Evolutionary conservation across 169 alveolate species (phyloP), one percentile per base, ranked within the genome.

Genomic region (Babesia divergens): DNA sequence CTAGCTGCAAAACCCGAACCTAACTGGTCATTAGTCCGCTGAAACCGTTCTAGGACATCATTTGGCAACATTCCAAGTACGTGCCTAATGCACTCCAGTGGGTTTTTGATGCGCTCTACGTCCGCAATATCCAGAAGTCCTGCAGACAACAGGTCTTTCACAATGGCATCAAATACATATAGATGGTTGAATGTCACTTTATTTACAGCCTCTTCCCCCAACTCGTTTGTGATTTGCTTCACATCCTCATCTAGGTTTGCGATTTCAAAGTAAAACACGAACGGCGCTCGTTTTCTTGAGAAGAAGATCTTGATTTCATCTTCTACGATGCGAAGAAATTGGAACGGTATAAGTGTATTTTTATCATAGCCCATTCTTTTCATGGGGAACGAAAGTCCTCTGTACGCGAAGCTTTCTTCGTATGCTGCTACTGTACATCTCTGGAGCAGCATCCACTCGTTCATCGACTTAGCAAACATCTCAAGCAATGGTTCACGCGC

Each of bases 221-320:
- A 40, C 1, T 34, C 52, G 32, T 50, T 49, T 1, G 77, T 42
- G 6, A 66, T 66, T 7, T 49, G 29, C 60, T 52, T 56, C 28
- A 87, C 79, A 44, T 87, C 93, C 53, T 93, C 97, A 54, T 93
- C 97, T 46, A 93, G 71, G 69, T 93, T 93, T 18, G 95, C 96
- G 65, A 92, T 89, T 67, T 93, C 97, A 29, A 92, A 74, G 54
- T 88, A 87, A 44, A 93, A 76, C 49, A 93, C 80, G 64, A 91
- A 93, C 6, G 95, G 97, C 7, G 94, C 96, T 22, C 97, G 80
- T 51, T 89, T 91, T 50, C 86, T 89, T 18, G 95, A 89, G 35
- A 86, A 81, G 84, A 91, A 91, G 49, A 91, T 89, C 59, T 86
- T 86, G 40, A 91, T 75, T 55, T 93, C 97, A 44, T 77, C 86